Conservation (phyloP, 495 filamentous ascomycete species). For the Talaromyces stipitatus region DNA sequence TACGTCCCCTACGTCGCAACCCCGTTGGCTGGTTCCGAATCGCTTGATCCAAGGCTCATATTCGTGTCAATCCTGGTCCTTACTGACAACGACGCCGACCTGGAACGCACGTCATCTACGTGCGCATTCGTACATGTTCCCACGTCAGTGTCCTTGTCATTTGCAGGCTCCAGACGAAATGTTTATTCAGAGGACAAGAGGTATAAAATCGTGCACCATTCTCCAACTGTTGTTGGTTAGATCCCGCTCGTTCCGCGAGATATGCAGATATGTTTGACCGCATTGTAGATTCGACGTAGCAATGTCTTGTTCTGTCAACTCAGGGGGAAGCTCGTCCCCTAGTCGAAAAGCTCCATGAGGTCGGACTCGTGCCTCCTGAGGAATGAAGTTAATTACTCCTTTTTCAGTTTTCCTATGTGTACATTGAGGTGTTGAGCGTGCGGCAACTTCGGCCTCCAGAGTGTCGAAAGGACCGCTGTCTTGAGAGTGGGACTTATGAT, state of each 20-base stretch:
- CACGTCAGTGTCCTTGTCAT: too few species aligned
- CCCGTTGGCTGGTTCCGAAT: too few species aligned
- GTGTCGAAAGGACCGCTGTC: background rate
- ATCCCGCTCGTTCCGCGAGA: conserved; percentile 16
- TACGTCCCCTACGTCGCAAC: too few species aligned
- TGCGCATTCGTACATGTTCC: too few species aligned
- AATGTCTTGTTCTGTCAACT: conserved; percentile 12
- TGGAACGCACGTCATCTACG: too few species aligned
- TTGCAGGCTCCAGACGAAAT: too few species aligned
- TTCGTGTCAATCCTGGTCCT: too few species aligned
- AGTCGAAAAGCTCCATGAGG: conserved; percentile 18
- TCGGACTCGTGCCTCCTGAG: conserved; percentile 23
- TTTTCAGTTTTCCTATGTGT: background rate
- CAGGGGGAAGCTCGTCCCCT: conserved; percentile 14
- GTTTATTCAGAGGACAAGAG: background rate
- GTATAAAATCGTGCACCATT: conserved; percentile 1
- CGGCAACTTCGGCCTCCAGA: background rate
- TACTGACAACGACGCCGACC: too few species aligned
- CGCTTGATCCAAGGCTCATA: too few species aligned
- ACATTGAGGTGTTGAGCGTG: background rate
- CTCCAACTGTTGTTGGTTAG: conserved; percentile 10
- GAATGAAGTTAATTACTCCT: conserved; percentile 8
- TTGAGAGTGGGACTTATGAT: background rate
- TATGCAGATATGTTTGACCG: conserved; percentile 14
- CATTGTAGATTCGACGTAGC: conserved; percentile 8